Evolutionary conservation across 768 basidiomycete species (phyloP).

Genomic region (Termitomyces sp.): DNA sequence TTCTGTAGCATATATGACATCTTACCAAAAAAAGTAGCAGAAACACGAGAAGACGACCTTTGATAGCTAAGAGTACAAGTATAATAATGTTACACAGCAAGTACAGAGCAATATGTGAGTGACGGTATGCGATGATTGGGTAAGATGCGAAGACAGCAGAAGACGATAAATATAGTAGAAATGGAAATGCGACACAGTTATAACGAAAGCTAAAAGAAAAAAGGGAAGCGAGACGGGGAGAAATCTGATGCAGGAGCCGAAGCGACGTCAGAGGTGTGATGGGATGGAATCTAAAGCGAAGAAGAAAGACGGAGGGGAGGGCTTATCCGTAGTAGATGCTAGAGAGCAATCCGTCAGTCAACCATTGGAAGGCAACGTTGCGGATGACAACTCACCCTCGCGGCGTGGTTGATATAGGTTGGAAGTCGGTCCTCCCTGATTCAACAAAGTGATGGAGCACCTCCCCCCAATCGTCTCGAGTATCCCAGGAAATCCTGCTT

Average conservation of each 20-base stretch:
- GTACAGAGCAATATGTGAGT: constrained; percentile 7
- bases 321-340: constrained; percentile 40
- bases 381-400: constrained; percentile 50
- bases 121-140: constrained; percentile 12
- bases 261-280: constrained; percentile 13
- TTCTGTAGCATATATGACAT: background rate
- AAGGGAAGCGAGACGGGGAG: background rate
- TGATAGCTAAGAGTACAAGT: background rate
- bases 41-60: background rate
- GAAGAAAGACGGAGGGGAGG: constrained; percentile 1
- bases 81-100: constrained; percentile 13
- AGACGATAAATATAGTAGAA: constrained; percentile 10
- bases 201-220: constrained; percentile 3
- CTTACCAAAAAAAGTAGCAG: too few relatives aligned
- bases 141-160: constrained; percentile 6
- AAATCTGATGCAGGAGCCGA: constrained; percentile 4
- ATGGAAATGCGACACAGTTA: background rate
- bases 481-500: constrained; percentile 70
- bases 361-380: constrained; percentile 6
- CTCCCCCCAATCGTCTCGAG: constrained; percentile 65
- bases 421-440: constrained; percentile 69
- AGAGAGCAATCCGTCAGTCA: constrained; percentile 4
- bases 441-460: constrained; percentile 70
- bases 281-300: constrained; percentile 7
- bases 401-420: constrained; percentile 74